These are phyloP conservation scores for Pichia sporocuriosa DNA, from an alignment of 805 yeast genomes.

Conservation along the genomic window DNA sequence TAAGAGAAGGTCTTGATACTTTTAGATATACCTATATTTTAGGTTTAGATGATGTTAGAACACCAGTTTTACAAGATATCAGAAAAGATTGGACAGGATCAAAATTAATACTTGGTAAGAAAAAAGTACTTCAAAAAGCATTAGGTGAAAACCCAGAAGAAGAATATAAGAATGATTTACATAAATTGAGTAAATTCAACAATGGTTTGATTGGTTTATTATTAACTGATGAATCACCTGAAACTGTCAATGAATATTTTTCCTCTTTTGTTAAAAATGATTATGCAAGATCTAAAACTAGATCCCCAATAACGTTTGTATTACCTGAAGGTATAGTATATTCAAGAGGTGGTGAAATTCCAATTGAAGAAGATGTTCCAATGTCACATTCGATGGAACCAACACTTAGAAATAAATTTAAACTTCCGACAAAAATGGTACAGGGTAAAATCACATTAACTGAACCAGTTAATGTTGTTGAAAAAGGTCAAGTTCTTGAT, in stretches of 20 bases:
- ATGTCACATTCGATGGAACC: slow-evolving; percentile 95
- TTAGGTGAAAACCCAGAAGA: slow-evolving; percentile 82
- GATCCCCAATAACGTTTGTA: slow-evolving; percentile 73
- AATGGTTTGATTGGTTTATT: slow-evolving; percentile 81
- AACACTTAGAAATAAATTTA: slow-evolving; percentile 79
- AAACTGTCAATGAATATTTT: slow-evolving; percentile 87
- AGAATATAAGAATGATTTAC: slow-evolving; percentile 82
- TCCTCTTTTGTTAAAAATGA: slow-evolving; percentile 70
- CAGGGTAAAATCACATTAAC: slow-evolving; percentile 79
- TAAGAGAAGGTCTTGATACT: slow-evolving; percentile 72
- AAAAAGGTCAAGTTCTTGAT: slow-evolving; percentile 71
- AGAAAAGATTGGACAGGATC: slow-evolving; percentile 92
- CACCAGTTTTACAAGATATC: slow-evolving; percentile 89
- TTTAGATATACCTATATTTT: slow-evolving; percentile 80
- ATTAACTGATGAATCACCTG: slow-evolving; percentile 82
- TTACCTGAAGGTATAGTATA: slow-evolving; percentile 88
- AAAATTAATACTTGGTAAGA: slow-evolving; percentile 81
- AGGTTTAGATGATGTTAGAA: slow-evolving; percentile 85
- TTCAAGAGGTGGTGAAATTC: slow-evolving; percentile 91
- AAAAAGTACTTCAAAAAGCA: slow-evolving; percentile 89
- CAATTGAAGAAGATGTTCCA: slow-evolving; percentile 90
- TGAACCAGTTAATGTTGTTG: slow-evolving; percentile 74
- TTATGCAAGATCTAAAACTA: slow-evolving; percentile 83
- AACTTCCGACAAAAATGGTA: slow-evolving; percentile 86
- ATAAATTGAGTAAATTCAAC: slow-evolving; percentile 54